These are phyloP conservation scores for Podospora anserina DNA, from an alignment of 495 filamentous ascomycete genomes.

Conservation along the genomic window DNA sequence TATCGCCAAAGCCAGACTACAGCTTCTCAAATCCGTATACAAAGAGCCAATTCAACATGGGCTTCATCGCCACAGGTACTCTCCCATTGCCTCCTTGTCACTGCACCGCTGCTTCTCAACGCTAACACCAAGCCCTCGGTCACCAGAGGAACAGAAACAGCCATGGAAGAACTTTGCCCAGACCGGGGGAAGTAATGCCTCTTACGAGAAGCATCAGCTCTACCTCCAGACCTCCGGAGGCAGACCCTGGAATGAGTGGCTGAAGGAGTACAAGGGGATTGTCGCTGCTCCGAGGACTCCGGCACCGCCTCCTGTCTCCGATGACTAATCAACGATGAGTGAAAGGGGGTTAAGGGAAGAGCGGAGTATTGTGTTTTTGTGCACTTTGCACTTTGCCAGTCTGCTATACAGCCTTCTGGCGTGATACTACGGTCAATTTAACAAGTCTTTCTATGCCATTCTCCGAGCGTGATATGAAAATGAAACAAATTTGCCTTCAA, in stretches of 20 bases:
- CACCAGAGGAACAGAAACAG: background rate
- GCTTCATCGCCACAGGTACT: background rate
- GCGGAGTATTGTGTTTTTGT: no score
- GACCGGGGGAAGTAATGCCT: background rate
- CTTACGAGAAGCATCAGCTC: background rate
- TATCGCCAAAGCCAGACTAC: background rate
- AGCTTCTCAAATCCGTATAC: background rate
- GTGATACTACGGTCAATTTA: no score
- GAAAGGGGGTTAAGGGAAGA: no score
- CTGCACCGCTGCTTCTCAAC: background rate
- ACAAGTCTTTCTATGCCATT: no score
- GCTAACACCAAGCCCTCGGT: background rate
- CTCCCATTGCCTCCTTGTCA: background rate
- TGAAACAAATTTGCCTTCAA: no score
- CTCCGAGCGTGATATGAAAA: no score
- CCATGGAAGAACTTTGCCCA: background rate
- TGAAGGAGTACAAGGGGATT: background rate
- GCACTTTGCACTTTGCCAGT: no score
- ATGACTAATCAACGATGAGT: background rate
- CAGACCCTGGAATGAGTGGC: background rate
- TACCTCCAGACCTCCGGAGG: background rate
- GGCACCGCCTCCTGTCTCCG: background rate
- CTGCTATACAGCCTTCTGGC: no score
- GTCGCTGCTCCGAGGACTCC: background rate
- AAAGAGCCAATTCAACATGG: background rate